A percentile compares a stretch with the other conserved stretches of the same genome.
Conservation (phyloP, 768 basidiomycete species). For the Agrocybe pediades region DNA sequence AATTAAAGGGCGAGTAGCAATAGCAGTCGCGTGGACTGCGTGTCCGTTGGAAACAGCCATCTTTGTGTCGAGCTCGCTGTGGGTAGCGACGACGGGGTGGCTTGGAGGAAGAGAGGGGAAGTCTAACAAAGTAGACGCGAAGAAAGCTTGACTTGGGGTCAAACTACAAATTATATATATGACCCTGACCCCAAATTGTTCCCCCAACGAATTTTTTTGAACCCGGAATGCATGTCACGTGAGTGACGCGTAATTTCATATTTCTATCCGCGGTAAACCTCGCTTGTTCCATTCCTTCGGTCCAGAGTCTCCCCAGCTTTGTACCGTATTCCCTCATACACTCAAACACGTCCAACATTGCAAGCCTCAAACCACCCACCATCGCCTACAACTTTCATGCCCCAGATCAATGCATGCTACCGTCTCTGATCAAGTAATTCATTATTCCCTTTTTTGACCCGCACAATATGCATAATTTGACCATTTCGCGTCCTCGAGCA, state of each 20-base stretch:
- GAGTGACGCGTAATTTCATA: constrained; percentile 25
- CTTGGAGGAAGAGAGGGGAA: constrained; percentile 22
- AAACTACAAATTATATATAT: constrained; percentile 34
- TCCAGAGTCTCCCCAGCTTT: not conserved
- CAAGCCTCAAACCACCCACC: no score
- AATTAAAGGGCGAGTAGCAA: constrained; percentile 51
- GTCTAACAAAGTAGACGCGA: constrained; percentile 25
- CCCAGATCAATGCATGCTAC: no score
- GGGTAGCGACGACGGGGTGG: constrained; percentile 20
- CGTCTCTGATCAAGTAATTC: no score
- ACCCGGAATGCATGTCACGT: constrained; percentile 27
- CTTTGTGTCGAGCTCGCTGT: constrained; percentile 25
- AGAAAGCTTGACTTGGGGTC: constrained; percentile 19
- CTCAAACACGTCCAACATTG: no score
- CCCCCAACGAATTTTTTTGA: constrained; percentile 45
- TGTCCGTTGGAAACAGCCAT: constrained; percentile 45
- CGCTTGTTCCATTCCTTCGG: not conserved
- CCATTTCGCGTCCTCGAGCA: no score
- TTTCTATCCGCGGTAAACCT: constrained; percentile 4
- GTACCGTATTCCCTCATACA: not conserved
- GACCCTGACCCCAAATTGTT: constrained; percentile 43
- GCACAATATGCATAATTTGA: no score
- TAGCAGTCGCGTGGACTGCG: constrained; percentile 34
- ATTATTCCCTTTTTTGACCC: no score
- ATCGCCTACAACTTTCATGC: no score